Evolutionary conservation across 345 rosid species (phyloP), one percentile per base, ranked within the genome.

Genomic region (Sisymbrium altissimum): DNA sequence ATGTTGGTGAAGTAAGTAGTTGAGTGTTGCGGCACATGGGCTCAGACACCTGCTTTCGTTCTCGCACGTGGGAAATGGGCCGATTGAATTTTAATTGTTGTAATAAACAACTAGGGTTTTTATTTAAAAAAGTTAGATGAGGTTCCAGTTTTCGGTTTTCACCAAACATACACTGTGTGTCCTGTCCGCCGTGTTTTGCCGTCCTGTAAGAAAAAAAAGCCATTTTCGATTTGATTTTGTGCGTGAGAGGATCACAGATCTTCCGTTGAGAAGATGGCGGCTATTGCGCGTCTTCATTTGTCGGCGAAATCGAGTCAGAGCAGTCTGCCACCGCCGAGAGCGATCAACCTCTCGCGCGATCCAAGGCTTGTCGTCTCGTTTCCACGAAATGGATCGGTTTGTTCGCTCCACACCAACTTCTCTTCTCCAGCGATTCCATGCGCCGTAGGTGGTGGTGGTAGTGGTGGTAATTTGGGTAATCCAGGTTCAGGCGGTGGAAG

Each of bases 391-490:
- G 74, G 74, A 11, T 67, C 76, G 1, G 67, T 73, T 19, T 66
- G 41, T 29, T 53, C 83, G 2, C 78, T 76, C 23, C 48, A 61
- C 58, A 66, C 54, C 21, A 77, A 58, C 21, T 40, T 52, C 19
- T 41, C 70, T 6, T 27, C 67, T 30, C 40, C 79, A 11, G 41
- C 58, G 7, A 9, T 66, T 41, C 41, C 80, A 6, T 52, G 70
- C 36, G 78, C 72, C 8, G 84, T 79, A n/a, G 66, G 49, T 38
- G 81, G 71, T 49, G 83, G 82, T 6, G 81, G 71, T 49, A 82
- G 82, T 6, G 35, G 41, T 41, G 79, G 71, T 54, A 69, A 29
- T 73, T 9, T 78, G 1, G 65, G 64, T 30, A 44, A 43, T 14
- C 74, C 77, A 15, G 77, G 78, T 9, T 73, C 78, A 27, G 83